These are phyloP conservation scores for Melaleuca alternifolia DNA, from an alignment of 345 rosid species.

Conservation along the genomic window DNA sequence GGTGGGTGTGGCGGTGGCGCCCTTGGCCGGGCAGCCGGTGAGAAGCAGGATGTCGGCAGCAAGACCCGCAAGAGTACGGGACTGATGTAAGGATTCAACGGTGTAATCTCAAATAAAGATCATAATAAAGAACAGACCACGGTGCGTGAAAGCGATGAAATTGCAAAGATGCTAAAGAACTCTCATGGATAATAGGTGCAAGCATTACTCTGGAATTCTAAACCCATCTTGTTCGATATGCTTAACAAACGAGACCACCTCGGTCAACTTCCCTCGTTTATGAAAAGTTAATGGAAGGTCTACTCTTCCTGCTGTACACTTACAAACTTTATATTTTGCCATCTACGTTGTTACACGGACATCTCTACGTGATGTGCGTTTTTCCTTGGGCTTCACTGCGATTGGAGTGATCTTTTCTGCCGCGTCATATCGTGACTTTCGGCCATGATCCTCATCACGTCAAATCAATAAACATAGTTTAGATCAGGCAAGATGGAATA, in stretches of 20 bases:
- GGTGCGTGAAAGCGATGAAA: rapidly evolving
- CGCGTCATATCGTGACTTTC: neutral
- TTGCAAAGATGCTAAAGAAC: rapidly evolving
- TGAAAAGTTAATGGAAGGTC: neutral
- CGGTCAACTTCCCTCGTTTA: neutral
- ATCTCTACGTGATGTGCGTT: neutral
- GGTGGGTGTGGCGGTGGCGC: neutral
- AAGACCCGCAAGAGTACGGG: neutral
- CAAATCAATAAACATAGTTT: neutral
- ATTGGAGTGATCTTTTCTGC: neutral
- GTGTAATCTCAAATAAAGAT: neutral
- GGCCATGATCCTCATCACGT: neutral
- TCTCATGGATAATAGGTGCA: neutral
- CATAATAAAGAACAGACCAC: neutral
- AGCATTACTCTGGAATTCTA: neutral
- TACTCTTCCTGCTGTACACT: rapidly evolving
- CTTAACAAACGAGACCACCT: neutral
- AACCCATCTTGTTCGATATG: rapidly evolving
- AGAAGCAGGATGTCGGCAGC: neutral
- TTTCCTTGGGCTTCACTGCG: neutral
- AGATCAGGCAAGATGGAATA: neutral
- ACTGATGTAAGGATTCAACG: neutral
- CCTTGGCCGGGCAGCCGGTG: neutral
- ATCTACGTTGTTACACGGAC: rapidly evolving
- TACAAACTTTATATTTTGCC: neutral